A percentile compares a stretch with the other conserved stretches of the same genome.
Conservation (phyloP, 2,329 filamentous ascomycete genomes). For the Truncatella angustata region DNA sequence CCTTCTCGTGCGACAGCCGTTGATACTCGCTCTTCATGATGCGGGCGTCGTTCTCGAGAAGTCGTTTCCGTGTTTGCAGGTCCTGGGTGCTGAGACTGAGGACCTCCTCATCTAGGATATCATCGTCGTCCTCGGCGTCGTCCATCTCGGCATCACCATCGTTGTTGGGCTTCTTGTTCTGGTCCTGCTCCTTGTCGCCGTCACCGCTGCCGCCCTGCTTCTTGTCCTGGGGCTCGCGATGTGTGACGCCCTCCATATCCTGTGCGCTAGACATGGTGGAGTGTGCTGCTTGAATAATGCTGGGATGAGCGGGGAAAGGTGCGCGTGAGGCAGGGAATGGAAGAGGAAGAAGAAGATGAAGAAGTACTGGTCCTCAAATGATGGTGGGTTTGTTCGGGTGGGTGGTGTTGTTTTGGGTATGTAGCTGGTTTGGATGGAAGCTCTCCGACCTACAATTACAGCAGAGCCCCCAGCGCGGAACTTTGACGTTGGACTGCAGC, state of each 20-base stretch:
- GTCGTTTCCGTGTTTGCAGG: conserved; percentile 83
- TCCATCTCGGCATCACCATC: conserved; percentile 89
- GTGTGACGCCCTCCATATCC: conserved; percentile 22
- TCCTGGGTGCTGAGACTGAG: conserved; percentile 91
- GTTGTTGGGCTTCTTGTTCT: conserved; percentile 47
- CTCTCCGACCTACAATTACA: too few species aligned
- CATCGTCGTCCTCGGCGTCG: conserved; percentile 76
- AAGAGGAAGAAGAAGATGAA: too few species aligned
- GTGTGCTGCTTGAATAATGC: too few species aligned
- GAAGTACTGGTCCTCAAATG: too few species aligned
- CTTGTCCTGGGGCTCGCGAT: conserved; percentile 41
- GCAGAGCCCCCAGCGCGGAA: conserved; percentile 13
- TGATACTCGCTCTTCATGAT: conserved; percentile 99
- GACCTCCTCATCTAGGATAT: conserved; percentile 90
- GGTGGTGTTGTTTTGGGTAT: neutral
- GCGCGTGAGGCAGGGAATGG: too few species aligned
- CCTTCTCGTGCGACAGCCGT: conserved; percentile 91
- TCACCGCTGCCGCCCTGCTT: conserved; percentile 53
- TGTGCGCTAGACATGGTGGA: conserved; percentile 30
- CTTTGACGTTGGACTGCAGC: conserved; percentile 9
- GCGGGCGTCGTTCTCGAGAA: conserved; percentile 94
- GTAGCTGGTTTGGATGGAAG: conserved; percentile 19
- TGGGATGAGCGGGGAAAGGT: too few species aligned
- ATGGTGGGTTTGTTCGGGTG: neutral
- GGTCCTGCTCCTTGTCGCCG: conserved; percentile 49